Percentiles rank a stretch among this genome's conserved stretches.
phyloP scores from a whole-genome alignment of 2,329 filamentous ascomycete genomes.

The Lasiodiplodia sp. region DNA sequence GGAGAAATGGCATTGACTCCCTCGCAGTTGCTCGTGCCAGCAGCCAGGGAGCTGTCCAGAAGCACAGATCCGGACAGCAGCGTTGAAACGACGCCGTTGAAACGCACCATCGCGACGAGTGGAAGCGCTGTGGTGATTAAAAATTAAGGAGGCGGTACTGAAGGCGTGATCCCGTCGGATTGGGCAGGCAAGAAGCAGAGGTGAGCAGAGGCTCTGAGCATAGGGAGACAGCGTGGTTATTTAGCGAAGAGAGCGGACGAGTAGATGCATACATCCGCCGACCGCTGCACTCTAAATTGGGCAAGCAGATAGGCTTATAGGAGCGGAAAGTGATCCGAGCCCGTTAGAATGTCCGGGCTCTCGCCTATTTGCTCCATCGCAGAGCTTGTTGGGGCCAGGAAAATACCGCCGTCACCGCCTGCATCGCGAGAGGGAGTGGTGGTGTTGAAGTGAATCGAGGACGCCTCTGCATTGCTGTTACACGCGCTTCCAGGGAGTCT shows the following conservation, averaged over 20 bases:
- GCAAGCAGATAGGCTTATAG: not conserved
- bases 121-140: not conserved
- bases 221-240: constrained; percentile 12
- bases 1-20: constrained; percentile 31
- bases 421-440: not conserved
- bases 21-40: not conserved
- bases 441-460: not conserved
- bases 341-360: constrained; percentile 1
- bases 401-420: not conserved
- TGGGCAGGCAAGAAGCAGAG: constrained; percentile 6
- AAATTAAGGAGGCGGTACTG: not conserved
- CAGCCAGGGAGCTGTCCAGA: not conserved
- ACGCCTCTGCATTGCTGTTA: not conserved
- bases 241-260: constrained; percentile 22
- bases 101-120: constrained; percentile 2
- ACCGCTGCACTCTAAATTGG: not conserved
- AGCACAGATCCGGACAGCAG: constrained; percentile 15
- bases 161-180: not conserved
- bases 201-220: not conserved
- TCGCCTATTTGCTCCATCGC: not conserved
- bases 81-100: constrained; percentile 4
- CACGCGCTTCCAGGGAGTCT: not conserved
- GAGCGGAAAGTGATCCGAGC: constrained; percentile 15
- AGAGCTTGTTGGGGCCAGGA: not conserved
- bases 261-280: constrained; percentile 13